Base-by-base conservation (phyloP, 495 filamentous ascomycete species). In the Penicillium psychrofluorescens region DNA sequence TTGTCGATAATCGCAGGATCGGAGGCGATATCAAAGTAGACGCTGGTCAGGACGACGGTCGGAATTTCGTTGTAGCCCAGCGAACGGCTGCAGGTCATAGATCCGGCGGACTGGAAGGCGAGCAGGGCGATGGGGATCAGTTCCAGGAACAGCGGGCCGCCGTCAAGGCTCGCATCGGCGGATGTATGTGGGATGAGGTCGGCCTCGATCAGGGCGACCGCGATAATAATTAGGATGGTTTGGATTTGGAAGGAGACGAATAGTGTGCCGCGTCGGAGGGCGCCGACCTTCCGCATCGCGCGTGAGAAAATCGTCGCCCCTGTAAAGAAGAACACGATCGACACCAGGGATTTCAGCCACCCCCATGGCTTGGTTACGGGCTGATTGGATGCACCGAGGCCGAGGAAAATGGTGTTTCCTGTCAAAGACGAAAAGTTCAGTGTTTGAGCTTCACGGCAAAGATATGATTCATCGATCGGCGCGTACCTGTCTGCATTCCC, bases 11-110 rank as follows among this genome's bases (percentile, higher is more conserved):
- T 51, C 29, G 68, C 62, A n/a, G 78, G 74, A 45, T 85, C 78
- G 12, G 76, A 77, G 7, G 77, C 72, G 41, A 88, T 60, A 50
- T 86, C 84, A 52, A 79, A 84, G 46, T 87, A 80, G 14, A 86
- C 69, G 43, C 74, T 83, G 5, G 85, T 88, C 52, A 88, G 60
- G 9, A 90, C 85, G 28, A 83, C 83, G 1, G 81, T 84, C 10
- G 85, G 85, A 34, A 90, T 75, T 59, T 87, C 84, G 44, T 75
- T 75, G 49, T 80, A 77, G 1, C 80, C 80, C 36, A 90, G 59
- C 10, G 77, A 56, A 6, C 85, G 69, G 48, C 71, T 79, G 41
- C 76, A 77, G 6, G 81, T 76, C 50, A 88, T 86, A 53, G 82
- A 80, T 1, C 83, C 83, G 11, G 79, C 81, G 29, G 77, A 79